phyloP scores from a whole-genome alignment of 139 green algal species.

The Chlamydomonas incerta region DNA sequence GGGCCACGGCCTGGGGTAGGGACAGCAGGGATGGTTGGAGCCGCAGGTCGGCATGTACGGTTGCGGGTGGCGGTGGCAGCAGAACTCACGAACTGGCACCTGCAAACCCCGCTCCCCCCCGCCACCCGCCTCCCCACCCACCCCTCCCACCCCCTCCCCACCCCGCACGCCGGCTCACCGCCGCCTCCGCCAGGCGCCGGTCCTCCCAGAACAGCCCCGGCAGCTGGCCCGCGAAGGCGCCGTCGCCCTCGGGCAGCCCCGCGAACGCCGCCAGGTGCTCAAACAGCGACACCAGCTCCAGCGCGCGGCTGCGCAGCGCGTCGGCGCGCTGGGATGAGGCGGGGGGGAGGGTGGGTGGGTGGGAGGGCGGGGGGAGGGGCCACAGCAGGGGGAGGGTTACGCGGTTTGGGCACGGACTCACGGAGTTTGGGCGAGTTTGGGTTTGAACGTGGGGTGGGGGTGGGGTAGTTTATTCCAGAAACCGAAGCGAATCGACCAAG shows the following conservation, averaged over 20 bases:
- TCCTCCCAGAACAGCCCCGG: slow-evolving; percentile 39
- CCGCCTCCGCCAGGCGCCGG: slow-evolving; percentile 23
- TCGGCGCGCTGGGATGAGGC: slow-evolving; percentile 2
- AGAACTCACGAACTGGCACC: no score
- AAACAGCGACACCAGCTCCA: slow-evolving; percentile 33
- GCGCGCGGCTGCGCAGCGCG: neutral
- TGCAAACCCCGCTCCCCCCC: no score
- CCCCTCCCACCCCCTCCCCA: no score
- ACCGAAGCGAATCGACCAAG: no score
- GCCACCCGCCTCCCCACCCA: no score
- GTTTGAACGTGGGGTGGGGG: no score
- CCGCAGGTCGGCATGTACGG: no score
- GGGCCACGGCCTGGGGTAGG: neutral
- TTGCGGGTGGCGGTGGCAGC: no score
- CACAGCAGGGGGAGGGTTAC: neutral
- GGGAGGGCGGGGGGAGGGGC: neutral
- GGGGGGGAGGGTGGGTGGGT: neutral
- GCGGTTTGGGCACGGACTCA: neutral
- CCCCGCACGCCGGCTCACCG: neutral
- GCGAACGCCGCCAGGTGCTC: slow-evolving; percentile 7
- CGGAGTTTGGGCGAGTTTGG: neutral
- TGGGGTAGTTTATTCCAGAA: no score
- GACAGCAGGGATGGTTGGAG: no score
- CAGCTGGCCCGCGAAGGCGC: neutral
- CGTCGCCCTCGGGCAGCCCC: slow-evolving; percentile 8